A percentile compares a stretch with the other conserved stretches of the same genome.
These are phyloP conservation scores for Letharia lupina DNA, from an alignment of 495 filamentous ascomycete species.

Conservation along the genomic window DNA sequence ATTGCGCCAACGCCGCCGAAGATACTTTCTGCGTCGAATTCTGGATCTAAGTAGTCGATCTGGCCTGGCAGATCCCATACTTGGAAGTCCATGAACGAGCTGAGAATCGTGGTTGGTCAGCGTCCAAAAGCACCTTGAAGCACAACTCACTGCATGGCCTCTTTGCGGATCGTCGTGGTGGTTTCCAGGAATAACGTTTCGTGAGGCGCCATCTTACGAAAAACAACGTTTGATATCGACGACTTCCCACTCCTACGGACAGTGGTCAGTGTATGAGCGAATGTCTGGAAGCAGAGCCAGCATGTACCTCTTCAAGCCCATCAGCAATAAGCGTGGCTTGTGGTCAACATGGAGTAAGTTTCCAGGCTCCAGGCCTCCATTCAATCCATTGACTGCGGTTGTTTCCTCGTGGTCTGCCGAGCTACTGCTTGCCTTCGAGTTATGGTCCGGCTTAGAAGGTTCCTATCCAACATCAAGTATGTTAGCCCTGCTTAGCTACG, in stretches of 20 bases:
- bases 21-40: constrained; percentile 82
- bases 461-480: background rate
- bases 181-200: constrained; percentile 94
- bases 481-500: background rate
- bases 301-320: constrained; percentile 86
- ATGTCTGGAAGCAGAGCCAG: background rate
- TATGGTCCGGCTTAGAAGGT: background rate
- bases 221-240: constrained; percentile 94
- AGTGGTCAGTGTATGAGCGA: background rate
- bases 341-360: constrained; percentile 18
- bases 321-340: constrained; percentile 85
- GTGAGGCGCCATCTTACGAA: constrained; percentile 90
- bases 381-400: background rate
- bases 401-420: background rate
- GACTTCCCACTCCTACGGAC: constrained; percentile 81
- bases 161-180: constrained; percentile 84
- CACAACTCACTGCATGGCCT: constrained; percentile 72
- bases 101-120: constrained; percentile 27
- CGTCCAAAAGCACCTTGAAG: no score
- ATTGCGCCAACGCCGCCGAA: constrained; percentile 88
- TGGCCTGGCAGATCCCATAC: constrained; percentile 96
- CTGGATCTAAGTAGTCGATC: constrained; percentile 76
- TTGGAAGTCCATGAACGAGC: constrained; percentile 98
- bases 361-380: constrained; percentile 1
- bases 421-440: background rate